These are phyloP conservation scores for Ocimum tenuiflorum DNA, from an alignment of 257 asterid genomes.

Conservation along the genomic window DNA sequence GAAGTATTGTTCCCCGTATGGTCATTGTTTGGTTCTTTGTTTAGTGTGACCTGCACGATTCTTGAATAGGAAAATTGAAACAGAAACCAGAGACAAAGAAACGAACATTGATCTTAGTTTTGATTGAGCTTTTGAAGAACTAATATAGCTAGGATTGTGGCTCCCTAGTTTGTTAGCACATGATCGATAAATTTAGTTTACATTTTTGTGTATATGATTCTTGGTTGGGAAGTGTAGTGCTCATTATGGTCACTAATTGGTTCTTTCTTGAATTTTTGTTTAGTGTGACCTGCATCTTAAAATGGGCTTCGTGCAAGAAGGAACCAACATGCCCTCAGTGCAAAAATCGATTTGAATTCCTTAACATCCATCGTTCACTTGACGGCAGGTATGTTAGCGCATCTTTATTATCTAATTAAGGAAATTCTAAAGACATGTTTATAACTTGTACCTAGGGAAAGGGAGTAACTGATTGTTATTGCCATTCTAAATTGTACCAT, in stretches of 20 bases:
- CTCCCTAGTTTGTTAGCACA: neutral
- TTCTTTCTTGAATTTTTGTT: slow-evolving; percentile 17
- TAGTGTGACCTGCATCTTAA: slow-evolving; percentile 82
- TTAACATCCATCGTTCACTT: slow-evolving; percentile 72
- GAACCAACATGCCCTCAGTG: slow-evolving; percentile 89
- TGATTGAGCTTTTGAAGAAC: neutral
- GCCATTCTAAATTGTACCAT: too few relatives aligned
- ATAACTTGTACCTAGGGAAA: too few relatives aligned
- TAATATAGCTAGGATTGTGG: neutral
- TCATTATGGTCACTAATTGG: neutral
- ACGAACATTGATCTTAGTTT: neutral
- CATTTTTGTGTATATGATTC: neutral
- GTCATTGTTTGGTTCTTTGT: too few relatives aligned
- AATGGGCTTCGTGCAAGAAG: slow-evolving; percentile 83
- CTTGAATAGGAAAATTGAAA: neutral
- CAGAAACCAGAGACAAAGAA: neutral
- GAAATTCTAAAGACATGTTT: neutral
- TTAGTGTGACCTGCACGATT: neutral
- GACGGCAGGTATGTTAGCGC: slow-evolving; percentile 66
- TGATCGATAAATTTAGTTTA: neutral
- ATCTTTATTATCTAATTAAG: neutral
- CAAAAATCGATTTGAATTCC: slow-evolving; percentile 68
- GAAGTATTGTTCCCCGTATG: neutral
- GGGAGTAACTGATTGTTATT: too few relatives aligned
- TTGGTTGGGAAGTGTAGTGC: neutral